phyloP scores from a whole-genome alignment of 371 early-diverging fungal species.

The Mucor saturninus region DNA sequence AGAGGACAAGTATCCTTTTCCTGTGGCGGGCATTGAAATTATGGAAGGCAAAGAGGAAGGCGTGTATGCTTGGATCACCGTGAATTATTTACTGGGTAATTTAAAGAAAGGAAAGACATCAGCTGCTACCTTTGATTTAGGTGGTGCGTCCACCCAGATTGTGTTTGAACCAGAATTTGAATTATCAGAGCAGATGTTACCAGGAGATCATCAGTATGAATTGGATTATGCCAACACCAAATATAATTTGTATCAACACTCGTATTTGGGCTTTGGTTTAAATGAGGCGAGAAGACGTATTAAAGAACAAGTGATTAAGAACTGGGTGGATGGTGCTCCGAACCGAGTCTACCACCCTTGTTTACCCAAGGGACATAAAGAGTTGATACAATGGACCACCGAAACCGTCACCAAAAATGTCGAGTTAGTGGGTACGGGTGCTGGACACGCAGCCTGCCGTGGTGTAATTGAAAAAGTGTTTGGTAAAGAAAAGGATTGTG shows the following conservation, averaged over 20 bases:
- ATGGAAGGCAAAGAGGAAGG: constrained; percentile 98
- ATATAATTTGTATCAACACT: constrained; percentile 91
- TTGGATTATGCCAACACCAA: constrained; percentile 70
- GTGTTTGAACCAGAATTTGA: constrained; percentile 87
- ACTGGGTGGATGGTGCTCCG: constrained; percentile 28
- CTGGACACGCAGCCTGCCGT: constrained; percentile 60
- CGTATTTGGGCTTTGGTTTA: constrained; percentile 91
- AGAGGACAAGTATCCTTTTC: constrained; percentile 81
- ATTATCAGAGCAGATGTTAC: constrained; percentile 48
- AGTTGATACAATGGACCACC: constrained; percentile 22
- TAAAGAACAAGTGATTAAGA: constrained; percentile 18
- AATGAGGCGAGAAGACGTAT: constrained; percentile 73
- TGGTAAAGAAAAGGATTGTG: constrained; percentile 65
- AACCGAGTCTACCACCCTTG: constrained; percentile 43
- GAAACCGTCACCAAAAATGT: constrained; percentile 18
- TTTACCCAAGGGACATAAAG: constrained; percentile 41
- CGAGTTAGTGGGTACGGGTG: constrained; percentile 57
- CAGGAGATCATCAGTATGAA: constrained; percentile 73
- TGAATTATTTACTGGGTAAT: constrained; percentile 86
- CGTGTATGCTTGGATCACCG: constrained; percentile 98
- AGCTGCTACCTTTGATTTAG: constrained; percentile 94
- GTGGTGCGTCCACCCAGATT: constrained; percentile 96
- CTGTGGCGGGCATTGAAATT: constrained; percentile 76
- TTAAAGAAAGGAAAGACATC: constrained; percentile 61
- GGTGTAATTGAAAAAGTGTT: constrained; percentile 61